These are phyloP conservation scores for Glebionis coronaria DNA, from an alignment of 129 eudicot species.

Conservation along the genomic window DNA sequence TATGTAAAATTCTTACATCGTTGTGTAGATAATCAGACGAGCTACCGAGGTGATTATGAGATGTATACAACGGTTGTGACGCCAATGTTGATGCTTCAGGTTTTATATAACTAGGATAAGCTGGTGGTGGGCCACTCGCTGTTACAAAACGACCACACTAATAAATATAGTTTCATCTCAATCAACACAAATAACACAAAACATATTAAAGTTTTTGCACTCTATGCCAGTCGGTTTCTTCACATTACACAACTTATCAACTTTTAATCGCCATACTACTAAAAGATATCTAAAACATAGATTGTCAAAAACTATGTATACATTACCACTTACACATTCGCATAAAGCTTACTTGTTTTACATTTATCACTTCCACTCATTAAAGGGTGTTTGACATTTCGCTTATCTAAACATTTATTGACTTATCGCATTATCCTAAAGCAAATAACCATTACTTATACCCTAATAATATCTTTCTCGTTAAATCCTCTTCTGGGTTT, in stretches of 20 bases:
- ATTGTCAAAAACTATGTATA: background rate
- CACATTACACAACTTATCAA: background rate
- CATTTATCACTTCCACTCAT: no score
- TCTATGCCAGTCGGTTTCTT: background rate
- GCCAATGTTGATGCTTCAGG: constrained; percentile 43
- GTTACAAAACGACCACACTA: constrained; percentile 19
- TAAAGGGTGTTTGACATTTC: no score
- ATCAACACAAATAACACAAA: background rate
- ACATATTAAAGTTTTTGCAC: background rate
- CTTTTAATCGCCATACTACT: background rate
- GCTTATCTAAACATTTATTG: no score
- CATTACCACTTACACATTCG: background rate
- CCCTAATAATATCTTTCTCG: no score
- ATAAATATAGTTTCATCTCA: background rate
- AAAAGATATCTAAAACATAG: constrained; percentile 3
- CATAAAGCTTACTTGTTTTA: background rate
- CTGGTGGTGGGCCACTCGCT: constrained; percentile 29
- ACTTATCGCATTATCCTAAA: no score
- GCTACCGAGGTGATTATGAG: constrained; percentile 34
- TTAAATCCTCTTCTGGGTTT: no score
- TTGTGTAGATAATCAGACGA: constrained; percentile 40
- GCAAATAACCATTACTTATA: no score
- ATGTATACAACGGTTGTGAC: constrained; percentile 33
- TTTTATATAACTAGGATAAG: constrained; percentile 42
- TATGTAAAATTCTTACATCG: constrained; percentile 46